These are phyloP conservation scores for Jamesozyma rosinii DNA, from an alignment of 805 yeast genomes.

Conservation along the genomic window DNA sequence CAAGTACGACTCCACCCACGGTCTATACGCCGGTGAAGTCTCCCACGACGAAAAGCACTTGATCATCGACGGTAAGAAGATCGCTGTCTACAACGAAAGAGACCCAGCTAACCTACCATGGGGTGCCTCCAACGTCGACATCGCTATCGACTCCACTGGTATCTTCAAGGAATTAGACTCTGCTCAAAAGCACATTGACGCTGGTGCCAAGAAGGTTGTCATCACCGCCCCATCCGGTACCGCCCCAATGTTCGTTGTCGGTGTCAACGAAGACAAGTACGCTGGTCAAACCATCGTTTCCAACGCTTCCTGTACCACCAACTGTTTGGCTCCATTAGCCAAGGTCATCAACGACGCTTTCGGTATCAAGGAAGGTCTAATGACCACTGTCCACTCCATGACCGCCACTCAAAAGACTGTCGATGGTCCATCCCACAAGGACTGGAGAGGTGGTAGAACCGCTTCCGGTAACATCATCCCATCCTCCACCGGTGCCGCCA, in stretches of 20 bases:
- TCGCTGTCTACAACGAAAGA: conserved; percentile 50
- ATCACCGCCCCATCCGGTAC: conserved; percentile 65
- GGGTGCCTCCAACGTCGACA: conserved; percentile 54
- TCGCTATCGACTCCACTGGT: conserved; percentile 65
- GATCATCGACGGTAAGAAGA: conserved; percentile 43
- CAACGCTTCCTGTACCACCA: conserved; percentile 67
- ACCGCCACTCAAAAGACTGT: conserved; percentile 68
- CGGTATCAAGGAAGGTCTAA: conserved; percentile 65
- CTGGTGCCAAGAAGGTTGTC: conserved; percentile 66
- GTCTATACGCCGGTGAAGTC: conserved; percentile 52
- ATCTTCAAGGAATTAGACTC: conserved; percentile 57
- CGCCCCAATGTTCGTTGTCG: conserved; percentile 67
- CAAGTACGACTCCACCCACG: conserved; percentile 69
- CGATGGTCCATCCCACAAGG: conserved; percentile 71
- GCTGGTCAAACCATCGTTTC: conserved; percentile 51
- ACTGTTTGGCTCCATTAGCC: conserved; percentile 68
- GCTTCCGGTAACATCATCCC: conserved; percentile 70
- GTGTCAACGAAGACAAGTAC: conserved; percentile 58
- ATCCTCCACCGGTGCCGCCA: conserved; percentile 70
- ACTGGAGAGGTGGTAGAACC: conserved; percentile 76
- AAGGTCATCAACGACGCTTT: conserved; percentile 56
- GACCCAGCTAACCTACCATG: conserved; percentile 63
- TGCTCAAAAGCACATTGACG: conserved; percentile 60
- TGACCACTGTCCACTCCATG: conserved; percentile 67
- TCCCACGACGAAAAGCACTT: conserved; percentile 42